Percentiles rank a stretch among this genome's conserved stretches.
Conservation (phyloP, 106 monocot species). For the Ottelia alismoides region DNA sequence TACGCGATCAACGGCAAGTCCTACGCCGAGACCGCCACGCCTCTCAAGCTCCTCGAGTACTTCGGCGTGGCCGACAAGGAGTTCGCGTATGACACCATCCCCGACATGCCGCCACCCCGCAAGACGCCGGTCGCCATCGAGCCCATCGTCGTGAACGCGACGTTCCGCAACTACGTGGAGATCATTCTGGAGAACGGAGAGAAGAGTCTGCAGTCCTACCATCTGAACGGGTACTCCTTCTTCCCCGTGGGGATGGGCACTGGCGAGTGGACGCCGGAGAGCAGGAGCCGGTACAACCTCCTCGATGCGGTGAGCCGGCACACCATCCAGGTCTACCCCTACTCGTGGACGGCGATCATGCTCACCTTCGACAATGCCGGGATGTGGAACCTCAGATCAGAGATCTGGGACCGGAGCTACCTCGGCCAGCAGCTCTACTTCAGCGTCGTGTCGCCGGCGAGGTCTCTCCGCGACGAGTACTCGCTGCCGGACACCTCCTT, state of each 20-base stretch:
- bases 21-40: constrained; percentile 5
- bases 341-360: constrained; percentile 48
- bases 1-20: constrained; percentile 35
- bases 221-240: constrained; percentile 50
- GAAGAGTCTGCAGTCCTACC: constrained; percentile 32
- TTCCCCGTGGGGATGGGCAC: constrained; percentile 46
- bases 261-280: constrained; percentile 23
- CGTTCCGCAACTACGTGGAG: constrained; percentile 37
- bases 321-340: constrained; percentile 41
- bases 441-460: constrained; percentile 32
- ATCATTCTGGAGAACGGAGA: constrained; percentile 47
- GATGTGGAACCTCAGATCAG: constrained; percentile 50
- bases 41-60: constrained; percentile 49
- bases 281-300: constrained; percentile 25
- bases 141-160: constrained; percentile 22
- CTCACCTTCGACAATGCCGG: constrained; percentile 44
- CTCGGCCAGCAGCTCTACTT: constrained; percentile 70
- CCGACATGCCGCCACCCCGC: constrained; percentile 10
- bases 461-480: constrained; percentile 47
- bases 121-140: background rate
- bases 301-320: constrained; percentile 41
- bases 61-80: constrained; percentile 10
- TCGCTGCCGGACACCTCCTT: constrained; percentile 21
- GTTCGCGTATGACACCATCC: constrained; percentile 27
- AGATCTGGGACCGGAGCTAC: constrained; percentile 22